phyloP scores from a whole-genome alignment of 305 asterid species.

The Stenogyne calaminthoides region DNA sequence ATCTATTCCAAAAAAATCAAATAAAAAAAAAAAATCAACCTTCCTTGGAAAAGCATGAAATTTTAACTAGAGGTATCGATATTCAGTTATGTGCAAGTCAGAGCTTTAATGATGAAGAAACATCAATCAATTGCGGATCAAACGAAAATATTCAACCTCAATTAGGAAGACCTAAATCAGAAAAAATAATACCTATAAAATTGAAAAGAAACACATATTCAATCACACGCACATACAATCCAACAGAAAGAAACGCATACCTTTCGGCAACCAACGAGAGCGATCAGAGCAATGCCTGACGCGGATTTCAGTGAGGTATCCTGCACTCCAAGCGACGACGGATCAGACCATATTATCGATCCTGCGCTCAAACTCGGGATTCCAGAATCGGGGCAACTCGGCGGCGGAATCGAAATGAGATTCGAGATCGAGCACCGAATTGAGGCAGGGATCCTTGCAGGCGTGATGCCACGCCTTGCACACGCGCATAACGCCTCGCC shows the following conservation, averaged over 20 bases:
- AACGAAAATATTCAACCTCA: conserved; percentile 1
- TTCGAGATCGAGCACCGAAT: conserved; percentile 63
- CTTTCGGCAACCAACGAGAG: conserved; percentile 65
- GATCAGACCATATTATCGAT: conserved; percentile 71
- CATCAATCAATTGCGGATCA: background rate
- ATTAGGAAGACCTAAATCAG: background rate
- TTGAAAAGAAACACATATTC: background rate
- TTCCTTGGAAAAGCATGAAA: background rate
- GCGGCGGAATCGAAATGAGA: conserved; percentile 45
- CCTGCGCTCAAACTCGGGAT: conserved; percentile 59
- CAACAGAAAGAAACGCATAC: conserved; percentile 36
- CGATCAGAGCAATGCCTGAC: conserved; percentile 82
- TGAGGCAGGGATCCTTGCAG: conserved; percentile 69
- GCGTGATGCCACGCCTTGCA: conserved; percentile 77
- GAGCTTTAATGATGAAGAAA: background rate
- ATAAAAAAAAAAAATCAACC: background rate
- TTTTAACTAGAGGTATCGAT: background rate
- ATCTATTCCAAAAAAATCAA: background rate
- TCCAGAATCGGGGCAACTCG: conserved; percentile 67
- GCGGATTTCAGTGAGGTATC: conserved; percentile 55
- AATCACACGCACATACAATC: background rate
- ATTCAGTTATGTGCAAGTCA: background rate
- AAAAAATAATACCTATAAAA: background rate
- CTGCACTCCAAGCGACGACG: conserved; percentile 62
- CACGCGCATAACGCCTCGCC: conserved; percentile 63